Base-by-base conservation (phyloP, 345 rosid genomes). In the Limnanthes douglasii region DNA sequence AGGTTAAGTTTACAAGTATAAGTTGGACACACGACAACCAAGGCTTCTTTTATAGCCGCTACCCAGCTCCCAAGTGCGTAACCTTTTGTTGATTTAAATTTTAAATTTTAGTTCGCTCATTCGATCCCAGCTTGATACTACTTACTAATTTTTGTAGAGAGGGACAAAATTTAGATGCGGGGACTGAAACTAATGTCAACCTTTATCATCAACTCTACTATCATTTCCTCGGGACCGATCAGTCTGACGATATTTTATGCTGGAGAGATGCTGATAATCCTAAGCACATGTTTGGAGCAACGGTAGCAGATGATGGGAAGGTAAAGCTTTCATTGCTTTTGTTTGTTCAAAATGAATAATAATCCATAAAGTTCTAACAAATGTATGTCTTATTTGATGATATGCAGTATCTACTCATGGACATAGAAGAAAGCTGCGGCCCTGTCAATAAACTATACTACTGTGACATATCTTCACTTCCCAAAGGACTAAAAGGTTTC, bases 241-340 rank as follows among this genome's bases (percentile, higher is more conserved):
- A 90, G 42, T 65, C 73, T 14, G 75, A 84, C 47, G 98, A 90
- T 69, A 59, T 79, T 46, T 54, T 84, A 48, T 90, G 98, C 61
- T 90, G 94, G 86, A 80, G 41, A 63, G 98, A 90, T 57, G 58
- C 57, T 25, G 82, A 68, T n/a, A 77, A 90, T 60, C 95, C 98
- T 8, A 74, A 72, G 41, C 58, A 79, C 30, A 31, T 9, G 48
- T 65, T 68, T 56, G 69, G 54, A 15, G 70, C 75, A 34, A 15
- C 25, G 9, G 72, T 90, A 37, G 77, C 85, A n/a, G 68, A 84
- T 45, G 98, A 90, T 37, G 98, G 98, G 21, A 70, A 77, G 82
- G 98, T 76, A 60, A 54, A 12, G 39, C n/a, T n/a, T n/a, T n/a
- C n/a, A n/a, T n/a, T n/a, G n/a, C n/a, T n/a, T n/a, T n/a, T n/a